These are phyloP conservation scores for Casuarina cunninghamiana DNA, from an alignment of 306 rosid genomes.

Conservation along the genomic window DNA sequence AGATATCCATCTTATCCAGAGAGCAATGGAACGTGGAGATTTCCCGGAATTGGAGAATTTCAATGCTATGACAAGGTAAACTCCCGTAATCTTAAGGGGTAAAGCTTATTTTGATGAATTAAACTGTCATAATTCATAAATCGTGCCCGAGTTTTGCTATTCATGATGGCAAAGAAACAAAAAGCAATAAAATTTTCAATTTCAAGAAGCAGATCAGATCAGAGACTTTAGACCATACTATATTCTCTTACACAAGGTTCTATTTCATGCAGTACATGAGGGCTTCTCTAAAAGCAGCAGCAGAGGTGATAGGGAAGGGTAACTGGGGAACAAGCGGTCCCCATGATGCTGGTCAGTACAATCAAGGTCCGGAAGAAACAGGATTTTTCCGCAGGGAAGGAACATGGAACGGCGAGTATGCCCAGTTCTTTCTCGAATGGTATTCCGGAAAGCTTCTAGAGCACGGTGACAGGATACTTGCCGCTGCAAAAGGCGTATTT, in stretches of 20 bases:
- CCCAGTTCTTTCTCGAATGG: conserved; percentile 79
- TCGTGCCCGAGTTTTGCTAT: not conserved
- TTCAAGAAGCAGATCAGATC: not conserved
- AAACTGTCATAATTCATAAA: no score
- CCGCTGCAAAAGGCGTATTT: conserved; percentile 69
- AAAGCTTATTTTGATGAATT: no score
- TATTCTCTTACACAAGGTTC: conserved; percentile 26
- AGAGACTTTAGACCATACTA: conserved; percentile 6
- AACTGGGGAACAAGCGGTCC: conserved; percentile 91
- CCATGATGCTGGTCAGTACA: conserved; percentile 76
- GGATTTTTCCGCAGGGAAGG: conserved; percentile 76
- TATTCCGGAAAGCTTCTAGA: conserved; percentile 69
- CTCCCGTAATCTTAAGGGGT: not conserved
- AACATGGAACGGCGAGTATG: conserved; percentile 80
- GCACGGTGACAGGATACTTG: conserved; percentile 72
- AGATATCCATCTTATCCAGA: conserved; percentile 97
- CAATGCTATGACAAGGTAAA: conserved; percentile 94
- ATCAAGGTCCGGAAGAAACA: conserved; percentile 77
- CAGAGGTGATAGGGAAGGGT: conserved; percentile 68
- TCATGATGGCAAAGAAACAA: not conserved
- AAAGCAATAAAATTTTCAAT: not conserved
- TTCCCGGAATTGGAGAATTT: conserved; percentile 95
- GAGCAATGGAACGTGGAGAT: conserved; percentile 85
- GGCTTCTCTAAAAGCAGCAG: conserved; percentile 79
- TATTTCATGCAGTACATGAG: conserved; percentile 69